phyloP scores from a whole-genome alignment of 1,284 basidiomycete genomes.

The Cutaneotrichosporon cavernicola region DNA sequence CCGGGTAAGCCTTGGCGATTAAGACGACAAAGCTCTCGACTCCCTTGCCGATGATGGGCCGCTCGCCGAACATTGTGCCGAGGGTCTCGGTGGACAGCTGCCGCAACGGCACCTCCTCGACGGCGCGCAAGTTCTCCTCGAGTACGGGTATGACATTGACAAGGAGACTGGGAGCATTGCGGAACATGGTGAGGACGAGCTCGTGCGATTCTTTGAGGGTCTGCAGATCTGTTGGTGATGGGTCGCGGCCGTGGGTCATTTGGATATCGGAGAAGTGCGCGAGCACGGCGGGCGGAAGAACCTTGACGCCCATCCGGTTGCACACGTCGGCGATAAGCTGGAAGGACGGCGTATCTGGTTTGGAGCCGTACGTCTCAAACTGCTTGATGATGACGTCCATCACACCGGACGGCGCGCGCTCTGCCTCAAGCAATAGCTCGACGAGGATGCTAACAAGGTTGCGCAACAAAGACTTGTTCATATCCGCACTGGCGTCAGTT shows the following conservation, averaged over 20 bases:
- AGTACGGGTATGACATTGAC: constrained; percentile 89
- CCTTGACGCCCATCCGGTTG: constrained; percentile 74
- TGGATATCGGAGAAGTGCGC: constrained; percentile 90
- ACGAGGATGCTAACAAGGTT: constrained; percentile 85
- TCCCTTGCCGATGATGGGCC: constrained; percentile 59
- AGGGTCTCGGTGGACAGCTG: constrained; percentile 77
- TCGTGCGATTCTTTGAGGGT: constrained; percentile 64
- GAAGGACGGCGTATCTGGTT: constrained; percentile 72
- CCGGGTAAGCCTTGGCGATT: constrained; percentile 74
- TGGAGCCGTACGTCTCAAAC: constrained; percentile 68
- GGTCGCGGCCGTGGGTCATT: constrained; percentile 57
- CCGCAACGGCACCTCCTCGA: constrained; percentile 67
- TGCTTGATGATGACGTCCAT: constrained; percentile 80
- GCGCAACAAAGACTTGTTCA: constrained; percentile 84
- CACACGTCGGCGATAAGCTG: constrained; percentile 86
- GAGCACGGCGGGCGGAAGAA: constrained; percentile 78
- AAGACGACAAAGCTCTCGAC: constrained; percentile 59
- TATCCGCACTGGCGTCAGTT: constrained; percentile 58
- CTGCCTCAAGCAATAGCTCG: constrained; percentile 83
- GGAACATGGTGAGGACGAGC: constrained; percentile 80
- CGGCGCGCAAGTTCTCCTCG: constrained; percentile 82
- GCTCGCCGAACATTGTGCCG: constrained; percentile 83
- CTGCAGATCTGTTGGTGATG: constrained; percentile 59
- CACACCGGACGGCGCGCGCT: constrained; percentile 70
- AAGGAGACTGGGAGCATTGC: constrained; percentile 74